phyloP scores from a whole-genome alignment of 2,329 filamentous ascomycete genomes.

The Penicillium sp. region DNA sequence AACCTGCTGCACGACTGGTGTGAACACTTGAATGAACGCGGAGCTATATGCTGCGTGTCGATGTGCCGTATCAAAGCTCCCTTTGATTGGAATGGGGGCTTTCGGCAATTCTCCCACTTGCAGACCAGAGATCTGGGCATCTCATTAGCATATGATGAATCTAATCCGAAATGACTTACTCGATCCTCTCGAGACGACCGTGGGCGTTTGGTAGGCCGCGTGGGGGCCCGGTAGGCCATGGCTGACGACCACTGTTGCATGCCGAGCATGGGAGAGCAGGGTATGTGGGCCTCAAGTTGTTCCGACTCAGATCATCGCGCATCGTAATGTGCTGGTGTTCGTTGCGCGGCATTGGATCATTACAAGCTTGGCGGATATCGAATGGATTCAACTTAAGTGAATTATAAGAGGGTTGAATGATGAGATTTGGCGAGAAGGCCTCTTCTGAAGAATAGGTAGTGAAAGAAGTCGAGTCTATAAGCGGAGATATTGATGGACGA shows the following conservation, averaged over 20 bases:
- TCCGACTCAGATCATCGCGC: background rate
- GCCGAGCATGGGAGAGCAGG: background rate
- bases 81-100: background rate
- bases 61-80: background rate
- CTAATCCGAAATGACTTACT: too few species aligned
- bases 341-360: background rate
- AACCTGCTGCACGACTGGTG: background rate
- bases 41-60: background rate
- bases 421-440: accelerated
- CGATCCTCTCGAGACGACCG: too few species aligned
- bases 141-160: background rate
- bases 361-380: background rate
- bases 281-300: accelerated
- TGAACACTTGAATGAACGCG: background rate
- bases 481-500: background rate
- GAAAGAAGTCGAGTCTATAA: background rate
- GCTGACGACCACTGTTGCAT: background rate
- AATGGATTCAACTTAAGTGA: background rate
- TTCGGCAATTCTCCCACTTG: background rate
- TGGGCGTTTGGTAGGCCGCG: too few species aligned
- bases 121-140: background rate
- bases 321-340: background rate
- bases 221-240: background rate
- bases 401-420: background rate
- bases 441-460: background rate